Percentiles rank a stretch among this genome's conserved stretches.
These are phyloP conservation scores for Nelumbo lutea DNA, from an alignment of 164 flowering plant genomes.

Conservation along the genomic window DNA sequence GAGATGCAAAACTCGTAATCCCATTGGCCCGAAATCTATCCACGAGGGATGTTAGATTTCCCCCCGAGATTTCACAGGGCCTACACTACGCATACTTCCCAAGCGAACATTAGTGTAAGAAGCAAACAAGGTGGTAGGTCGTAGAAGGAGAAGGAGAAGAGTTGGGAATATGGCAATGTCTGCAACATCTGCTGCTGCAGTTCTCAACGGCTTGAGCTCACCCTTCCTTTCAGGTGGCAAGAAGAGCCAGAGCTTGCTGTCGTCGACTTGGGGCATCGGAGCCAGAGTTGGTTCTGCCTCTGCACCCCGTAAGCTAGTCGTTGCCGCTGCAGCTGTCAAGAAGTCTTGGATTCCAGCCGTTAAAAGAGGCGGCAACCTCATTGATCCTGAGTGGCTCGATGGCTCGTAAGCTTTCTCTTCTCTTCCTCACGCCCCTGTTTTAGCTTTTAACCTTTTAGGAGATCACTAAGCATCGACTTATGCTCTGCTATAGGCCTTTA, in stretches of 20 bases:
- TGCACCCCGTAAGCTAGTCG: slow-evolving; percentile 35
- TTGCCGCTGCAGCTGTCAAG: slow-evolving; percentile 62
- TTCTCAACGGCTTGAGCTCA: slow-evolving; percentile 55
- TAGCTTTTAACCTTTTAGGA: too few relatives aligned
- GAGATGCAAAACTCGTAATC: slow-evolving; percentile 28
- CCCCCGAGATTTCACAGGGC: slow-evolving; percentile 43
- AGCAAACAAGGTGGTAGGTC: not conserved
- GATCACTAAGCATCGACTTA: too few relatives aligned
- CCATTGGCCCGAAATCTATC: slow-evolving; percentile 81
- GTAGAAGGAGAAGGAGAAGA: not conserved
- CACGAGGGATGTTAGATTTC: slow-evolving; percentile 22
- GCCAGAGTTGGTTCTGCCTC: slow-evolving; percentile 19
- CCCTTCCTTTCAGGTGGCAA: slow-evolving; percentile 62
- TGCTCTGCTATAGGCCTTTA: too few relatives aligned
- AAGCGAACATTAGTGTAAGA: not conserved
- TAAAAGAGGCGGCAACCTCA: slow-evolving; percentile 63
- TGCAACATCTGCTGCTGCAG: slow-evolving; percentile 54
- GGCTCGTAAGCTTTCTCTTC: slow-evolving; percentile 71
- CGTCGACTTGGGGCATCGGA: slow-evolving; percentile 16
- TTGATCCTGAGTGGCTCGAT: slow-evolving; percentile 98
- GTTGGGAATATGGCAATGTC: slow-evolving; percentile 37
- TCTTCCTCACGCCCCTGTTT: not conserved
- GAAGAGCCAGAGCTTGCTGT: slow-evolving; percentile 35
- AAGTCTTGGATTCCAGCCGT: slow-evolving; percentile 94
- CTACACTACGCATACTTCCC: slow-evolving; percentile 15